Conservation (phyloP, 1,139 yeast species). For the Saccharomyces hybrid region DNA sequence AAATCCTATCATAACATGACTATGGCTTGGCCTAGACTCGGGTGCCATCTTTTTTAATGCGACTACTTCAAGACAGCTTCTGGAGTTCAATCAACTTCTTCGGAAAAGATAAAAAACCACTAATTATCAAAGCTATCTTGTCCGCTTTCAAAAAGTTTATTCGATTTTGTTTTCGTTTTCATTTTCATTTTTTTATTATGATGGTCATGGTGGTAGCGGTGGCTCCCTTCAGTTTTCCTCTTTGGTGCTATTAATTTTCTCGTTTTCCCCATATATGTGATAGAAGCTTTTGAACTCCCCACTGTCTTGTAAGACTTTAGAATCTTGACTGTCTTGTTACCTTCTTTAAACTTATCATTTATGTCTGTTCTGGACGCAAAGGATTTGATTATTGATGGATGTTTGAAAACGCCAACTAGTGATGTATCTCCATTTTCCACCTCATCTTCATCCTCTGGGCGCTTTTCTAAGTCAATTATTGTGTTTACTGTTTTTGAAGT, state of each 20-base stretch:
- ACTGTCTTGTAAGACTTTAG: conserved; percentile 51
- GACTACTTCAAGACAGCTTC: background rate
- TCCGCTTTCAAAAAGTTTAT: conserved; percentile 8
- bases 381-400: conserved; percentile 44
- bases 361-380: conserved; percentile 39
- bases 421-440: conserved; percentile 23
- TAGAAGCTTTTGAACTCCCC: conserved; percentile 52
- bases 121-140: conserved; percentile 12
- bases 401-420: conserved; percentile 34
- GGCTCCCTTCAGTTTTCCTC: conserved; percentile 6
- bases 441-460: conserved; percentile 32
- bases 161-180: background rate
- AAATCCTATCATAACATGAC: background rate
- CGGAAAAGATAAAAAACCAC: background rate
- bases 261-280: conserved; percentile 44
- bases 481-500: conserved; percentile 7
- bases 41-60: background rate
- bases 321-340: conserved; percentile 48
- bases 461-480: conserved; percentile 28
- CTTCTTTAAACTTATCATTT: conserved; percentile 37
- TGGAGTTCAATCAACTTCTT: background rate
- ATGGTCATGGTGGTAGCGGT: background rate
- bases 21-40: background rate
- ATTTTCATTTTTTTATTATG: background rate
- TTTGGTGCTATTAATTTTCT: conserved; percentile 29